Base-by-base conservation (phyloP, 2,329 filamentous ascomycete genomes). In the Curvularia eragrostidis region DNA sequence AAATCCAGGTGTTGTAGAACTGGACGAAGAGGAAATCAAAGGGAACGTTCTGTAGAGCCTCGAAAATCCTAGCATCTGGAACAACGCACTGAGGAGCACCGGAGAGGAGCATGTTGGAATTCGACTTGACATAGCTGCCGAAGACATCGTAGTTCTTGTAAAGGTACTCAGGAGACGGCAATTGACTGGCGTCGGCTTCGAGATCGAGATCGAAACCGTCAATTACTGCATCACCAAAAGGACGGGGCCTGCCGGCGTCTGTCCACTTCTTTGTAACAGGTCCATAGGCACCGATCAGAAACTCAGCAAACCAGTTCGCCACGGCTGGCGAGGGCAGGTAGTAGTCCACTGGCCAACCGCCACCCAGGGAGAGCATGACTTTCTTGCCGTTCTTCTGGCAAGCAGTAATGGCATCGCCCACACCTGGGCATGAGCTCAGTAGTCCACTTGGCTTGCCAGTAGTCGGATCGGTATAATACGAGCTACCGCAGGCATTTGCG, bases 21-120 rank as follows among this genome's bases (percentile, higher is more conserved):
- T 85, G 83, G 34, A 84, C 76, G 73, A 81, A 85, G 61, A 85
- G 65, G 63, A 83, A 84, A 67, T 85, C 83, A 63, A 85, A 83
- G 9, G 61, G 59, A 8, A 81, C 74, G 32, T 74, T 74, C 15
- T 57, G 44, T 53, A 85, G 83, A 7, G 81, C 79, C 36, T 76
- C 51, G n/a, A 71, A 68, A 23, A 85, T 76, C 70, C 69, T 79
- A 21, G 65, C 63, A 63, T 85, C 83, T 2, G 82, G 82, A 21
- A 81, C 68, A 8, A 74, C 47, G 62, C 83, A 85, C 64, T 85
- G 83, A n/a, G 83, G 83, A 2, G 83, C 82, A 18, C 75, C 81
- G 5, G 82, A 83, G 61, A 85, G 80, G 61, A 85, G 74, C 79
- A 85, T 53, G 56, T 69, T 69, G 32, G 67, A 65, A 2, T 74